Conservation (phyloP, 2,329 filamentous ascomycete species). For the Aspergillus sp. region DNA sequence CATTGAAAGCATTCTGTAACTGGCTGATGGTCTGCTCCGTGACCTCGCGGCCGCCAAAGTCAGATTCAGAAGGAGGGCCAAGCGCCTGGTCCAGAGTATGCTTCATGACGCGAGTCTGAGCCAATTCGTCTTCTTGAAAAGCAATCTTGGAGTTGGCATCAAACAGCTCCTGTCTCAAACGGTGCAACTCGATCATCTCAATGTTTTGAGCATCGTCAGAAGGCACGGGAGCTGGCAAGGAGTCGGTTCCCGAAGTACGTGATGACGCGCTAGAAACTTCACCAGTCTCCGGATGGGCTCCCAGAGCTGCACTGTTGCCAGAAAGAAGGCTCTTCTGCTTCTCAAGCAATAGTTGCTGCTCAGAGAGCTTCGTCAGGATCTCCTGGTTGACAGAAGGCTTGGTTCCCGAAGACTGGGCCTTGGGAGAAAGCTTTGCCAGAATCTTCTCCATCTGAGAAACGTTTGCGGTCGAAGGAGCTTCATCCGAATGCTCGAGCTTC, state of each 20-base stretch:
- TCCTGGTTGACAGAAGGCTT: conserved; percentile 13
- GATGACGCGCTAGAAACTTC: conserved; percentile 12
- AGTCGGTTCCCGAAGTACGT: conserved; percentile 9
- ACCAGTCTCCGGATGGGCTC: conserved; percentile 12
- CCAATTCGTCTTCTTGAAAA: conserved; percentile 52
- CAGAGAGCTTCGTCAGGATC: conserved; percentile 60
- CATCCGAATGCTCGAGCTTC: conserved; percentile 35
- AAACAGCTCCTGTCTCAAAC: conserved; percentile 49
- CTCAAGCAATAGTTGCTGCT: conserved; percentile 55
- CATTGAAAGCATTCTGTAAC: conserved; percentile 45
- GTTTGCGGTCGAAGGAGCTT: conserved; percentile 17
- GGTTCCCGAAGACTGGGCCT: conserved; percentile 14
- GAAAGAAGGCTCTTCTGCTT: conserved; percentile 48
- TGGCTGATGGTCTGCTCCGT: conserved; percentile 43
- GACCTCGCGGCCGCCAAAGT: conserved; percentile 41
- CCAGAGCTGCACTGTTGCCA: conserved; percentile 9
- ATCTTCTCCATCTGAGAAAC: conserved; percentile 55
- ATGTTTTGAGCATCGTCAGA: conserved; percentile 11
- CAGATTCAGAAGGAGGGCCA: conserved; percentile 44
- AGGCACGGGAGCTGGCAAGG: conserved; percentile 4
- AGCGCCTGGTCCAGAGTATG: conserved; percentile 53
- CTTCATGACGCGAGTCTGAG: conserved; percentile 51
- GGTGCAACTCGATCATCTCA: conserved; percentile 43
- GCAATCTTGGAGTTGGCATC: conserved; percentile 50
- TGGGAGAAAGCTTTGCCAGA: conserved; percentile 33